Base-by-base conservation (phyloP, 768 basidiomycete species). In the Suillus ampliporus region DNA sequence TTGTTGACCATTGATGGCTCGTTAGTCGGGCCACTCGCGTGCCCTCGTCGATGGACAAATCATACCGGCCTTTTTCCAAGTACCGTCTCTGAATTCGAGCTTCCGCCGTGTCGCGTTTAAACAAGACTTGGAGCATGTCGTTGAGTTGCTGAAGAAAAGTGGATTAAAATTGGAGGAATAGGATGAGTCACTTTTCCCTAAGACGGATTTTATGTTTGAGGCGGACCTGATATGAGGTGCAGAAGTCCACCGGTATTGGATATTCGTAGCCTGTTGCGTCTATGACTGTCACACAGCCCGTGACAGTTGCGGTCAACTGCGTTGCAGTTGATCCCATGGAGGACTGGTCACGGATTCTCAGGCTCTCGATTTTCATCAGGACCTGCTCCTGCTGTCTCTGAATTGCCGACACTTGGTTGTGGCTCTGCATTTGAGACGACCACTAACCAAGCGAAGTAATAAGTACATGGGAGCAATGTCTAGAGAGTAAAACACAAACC, bases 31-130 rank as follows among this genome's bases (percentile, higher is more conserved):
- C 34, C 34, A 53, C 52, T 53, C 5, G 15, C 26, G 19, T 10
- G 9, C 52, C 52, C 26, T 53, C 28, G 28, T 53, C 52, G 23
- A 53, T 53, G 23, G 26, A 53, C 31, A 35, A 53, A 53, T 53
- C 52, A 11, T 53, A 53, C 34, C 34, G 52, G 6, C 28, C 23
- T 13, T 31, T 17, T 9, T 53, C 10, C 14, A 53, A 31, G 11
- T 53, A 53, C 23, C 21, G 26, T 15, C 52, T 35, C 37, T 53
- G 52, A 11, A 53, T 37, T n/a, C 31, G 52, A 53, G 52, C 52
- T 53, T 28, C 15, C 6, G 8, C 9, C 1, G 52, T n/a, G 31
- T 19, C 37, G 37, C 52, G 37, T 10, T 53, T 26, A 31, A 53
- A 37, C 15, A 53, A 17, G 23, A 26, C 26, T 23, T n/a, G 10